Base-by-base conservation (phyloP, 75 land plant species). In the Pseudotsuga menziesii region DNA sequence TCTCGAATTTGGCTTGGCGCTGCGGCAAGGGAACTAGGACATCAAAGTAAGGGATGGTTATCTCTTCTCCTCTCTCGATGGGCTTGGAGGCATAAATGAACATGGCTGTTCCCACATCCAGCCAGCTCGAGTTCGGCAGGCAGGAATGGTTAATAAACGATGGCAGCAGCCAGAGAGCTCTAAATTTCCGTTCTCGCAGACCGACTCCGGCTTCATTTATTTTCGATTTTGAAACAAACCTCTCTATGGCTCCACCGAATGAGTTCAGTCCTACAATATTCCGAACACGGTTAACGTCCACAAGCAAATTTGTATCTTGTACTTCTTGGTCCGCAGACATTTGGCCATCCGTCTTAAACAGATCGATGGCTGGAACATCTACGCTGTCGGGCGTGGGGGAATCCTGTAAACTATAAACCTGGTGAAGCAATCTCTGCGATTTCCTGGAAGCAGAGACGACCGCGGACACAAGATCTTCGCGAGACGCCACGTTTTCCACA, bases 201-300 rank as follows among this genome's bases (percentile, higher is more conserved):
- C 22, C 13, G 1, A 29, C 32, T 29, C 1, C 1, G 32, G 32
- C 0, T 29, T 29, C 1, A 29, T 29, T 0, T 29, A 29, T 29
- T 29, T 29, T 29, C 32, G 32, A 29, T 29, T 29, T 29, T 29
- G 32, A 29, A 29, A 1, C n/a, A n/a, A n/a, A n/a, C n/a, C n/a
- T 0, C 32, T 29, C 1, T 29, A 0, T 1, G 11, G 25, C 36
- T 5, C 85, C 85, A 55, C 72, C 60, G 61, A 80, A 67, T 1
- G 82, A 57, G 48, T 80, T 83, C 13, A 55, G 58, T 61, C 73
- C 60, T 41, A 83, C 72, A 14, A 83, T 76, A 20, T 73, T 52
- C 26, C 61, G 63, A 58, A 80, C 60, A 5, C 75, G 73, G 11
- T 32, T 52, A 39, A 58, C 71, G 1, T 79, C 75, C 5, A 61